Base-by-base conservation (phyloP, 768 basidiomycete species). In the Tubosaeta sp. region DNA sequence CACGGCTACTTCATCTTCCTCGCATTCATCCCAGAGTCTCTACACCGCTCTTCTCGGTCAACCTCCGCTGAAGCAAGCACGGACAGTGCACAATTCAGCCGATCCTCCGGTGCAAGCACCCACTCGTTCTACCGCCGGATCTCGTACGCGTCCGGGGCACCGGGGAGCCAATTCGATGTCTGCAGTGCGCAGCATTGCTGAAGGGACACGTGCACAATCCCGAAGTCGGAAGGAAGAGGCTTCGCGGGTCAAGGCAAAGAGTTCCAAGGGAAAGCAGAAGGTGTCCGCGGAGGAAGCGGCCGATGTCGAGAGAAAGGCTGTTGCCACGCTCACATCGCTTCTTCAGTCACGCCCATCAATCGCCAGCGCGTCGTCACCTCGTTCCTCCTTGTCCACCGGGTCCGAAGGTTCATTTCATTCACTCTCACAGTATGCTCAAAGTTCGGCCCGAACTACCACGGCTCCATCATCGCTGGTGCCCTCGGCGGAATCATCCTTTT, bases 241-340 rank as follows among this genome's bases (percentile, higher is more conserved):
- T 0, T 51, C 56, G 22, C 67, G 61, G 21, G 29, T 63, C 22
- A 80, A 76, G 59, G 59, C 65, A 44, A 67, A 64, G 47, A 63
- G 73, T 32, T 71, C 73, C 57, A 82, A 77, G 66, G 76, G 79
- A 56, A 81, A 82, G 55, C 73, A 69, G 44, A 80, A 73, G 53
- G 69, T 71, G 56, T 61, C 58, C 58, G 61, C 54, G 48, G 68
- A 63, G 64, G 58, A 59, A 55, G 56, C 64, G 16, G 57, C 57
- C 40, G 84, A 84, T 58, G 74, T 85, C 44, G 87, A 89, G 65
- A 86, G 90, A 79, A 86, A 90, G 66, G 89, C 88, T 35, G 89
- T 88, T 7, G 86, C 84, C 24, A 87, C 89, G 9, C 72, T 91
- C 56, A 90, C 89, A 0, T 83, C 82, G 11, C 73, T 90, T 49